Conservation (phyloP, 129 eudicot genomes). For the Kitagawia praeruptora region DNA sequence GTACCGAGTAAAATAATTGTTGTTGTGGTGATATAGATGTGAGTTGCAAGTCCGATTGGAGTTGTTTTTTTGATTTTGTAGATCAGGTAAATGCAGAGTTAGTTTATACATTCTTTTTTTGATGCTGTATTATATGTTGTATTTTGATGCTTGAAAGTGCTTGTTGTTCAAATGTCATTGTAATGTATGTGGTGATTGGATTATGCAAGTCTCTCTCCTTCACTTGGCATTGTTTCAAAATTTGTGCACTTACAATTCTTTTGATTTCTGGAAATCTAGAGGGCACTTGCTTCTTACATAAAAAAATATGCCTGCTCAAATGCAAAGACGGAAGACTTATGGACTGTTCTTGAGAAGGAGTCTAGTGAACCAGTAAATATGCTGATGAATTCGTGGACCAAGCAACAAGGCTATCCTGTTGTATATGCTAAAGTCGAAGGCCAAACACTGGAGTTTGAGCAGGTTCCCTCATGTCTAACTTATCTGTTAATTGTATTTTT, state of each 20-base stretch:
- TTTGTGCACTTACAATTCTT: not conserved
- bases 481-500: not conserved
- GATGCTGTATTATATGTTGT: too few relatives aligned
- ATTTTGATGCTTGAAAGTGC: too few relatives aligned
- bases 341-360: constrained; percentile 90
- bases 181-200: not conserved
- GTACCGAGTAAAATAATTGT: not conserved
- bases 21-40: not conserved
- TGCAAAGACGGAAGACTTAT: constrained; percentile 96
- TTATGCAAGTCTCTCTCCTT: too few relatives aligned
- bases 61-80: not conserved
- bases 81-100: not conserved
- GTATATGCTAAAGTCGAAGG: constrained; percentile 61
- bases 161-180: not conserved
- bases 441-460: constrained; percentile 61
- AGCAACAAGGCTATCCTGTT: constrained; percentile 96
- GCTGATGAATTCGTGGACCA: constrained; percentile 95
- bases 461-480: constrained; percentile 38
- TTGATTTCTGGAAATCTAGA: constrained; percentile 24
- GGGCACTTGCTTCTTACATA: constrained; percentile 85
- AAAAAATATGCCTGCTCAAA: constrained; percentile 81
- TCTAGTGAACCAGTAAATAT: constrained; percentile 87
- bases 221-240: not conserved
- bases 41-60: too few relatives aligned
- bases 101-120: not conserved